Base-by-base conservation (phyloP, 1,284 basidiomycete genomes). In the Microbotryomycetes sp. region DNA sequence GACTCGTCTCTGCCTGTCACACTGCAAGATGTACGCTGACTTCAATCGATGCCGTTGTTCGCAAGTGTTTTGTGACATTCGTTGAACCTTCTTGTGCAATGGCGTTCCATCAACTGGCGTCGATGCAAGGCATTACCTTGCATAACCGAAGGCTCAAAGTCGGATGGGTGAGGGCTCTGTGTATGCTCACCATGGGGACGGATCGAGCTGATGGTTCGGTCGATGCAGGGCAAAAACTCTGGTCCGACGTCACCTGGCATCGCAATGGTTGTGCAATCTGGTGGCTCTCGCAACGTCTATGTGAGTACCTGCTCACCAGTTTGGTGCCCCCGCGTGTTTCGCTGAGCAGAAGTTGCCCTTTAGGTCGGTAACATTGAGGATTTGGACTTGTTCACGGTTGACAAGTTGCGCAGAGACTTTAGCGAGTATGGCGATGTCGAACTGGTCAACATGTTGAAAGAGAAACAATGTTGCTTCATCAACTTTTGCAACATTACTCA, bases 391-490 rank as follows among this genome's bases (percentile, higher is more conserved):
- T 92, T 89, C 79, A 86, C 80, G 29, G 88, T 92, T 59, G 90
- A 92, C 68, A 86, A 86, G 74, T 81, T 96, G 58, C 87, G 87
- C 76, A 79, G 84, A 56, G 92, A 94, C 78, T 94, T 94, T 79
- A 86, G 85, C 58, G 89, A 92, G 77, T 94, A 83, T 76, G 92
- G 92, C 29, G 91, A 94, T 64, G 92, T 97, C 68, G 92, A 97
- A 78, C 83, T 94, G 62, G 86, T 97, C 76, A 96, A 96, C 78
- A 92, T 90, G 78, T 80, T 96, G 71, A 89, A 87, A 78, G 91
- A 94, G 77, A 96, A 96, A 86, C 89, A 92, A 77, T 93, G 90
- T 72, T 90, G 89, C 32, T 97, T 94, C 75, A 88, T 94, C 73
- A 97, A 96, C 80, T 96, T 70, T 72, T 86, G 85, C 53, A 91